Percentiles rank a stretch among this genome's conserved stretches.
Evolutionary conservation across 768 basidiomycete genomes (phyloP).

Genomic region (Pleurotus tuber-regium): DNA sequence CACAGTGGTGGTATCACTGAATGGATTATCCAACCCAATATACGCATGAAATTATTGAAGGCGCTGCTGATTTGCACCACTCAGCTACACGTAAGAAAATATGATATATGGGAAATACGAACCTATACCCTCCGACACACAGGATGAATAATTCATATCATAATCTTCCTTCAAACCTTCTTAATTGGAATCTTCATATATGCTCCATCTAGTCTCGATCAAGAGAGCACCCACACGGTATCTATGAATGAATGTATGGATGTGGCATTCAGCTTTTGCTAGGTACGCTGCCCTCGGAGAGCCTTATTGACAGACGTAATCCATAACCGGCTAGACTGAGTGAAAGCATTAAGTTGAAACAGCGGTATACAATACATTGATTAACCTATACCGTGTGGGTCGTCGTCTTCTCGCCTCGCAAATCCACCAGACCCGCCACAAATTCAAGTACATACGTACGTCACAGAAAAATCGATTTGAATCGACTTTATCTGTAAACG

Average conservation of each 20-base stretch:
- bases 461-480: neutral
- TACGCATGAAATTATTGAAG: no score
- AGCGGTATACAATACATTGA: neutral
- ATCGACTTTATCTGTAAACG: no score
- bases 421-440: neutral
- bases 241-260: no score
- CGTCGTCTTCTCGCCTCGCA: conserved; percentile 1
- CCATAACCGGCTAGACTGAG: neutral
- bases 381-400: neutral
- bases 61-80: no score
- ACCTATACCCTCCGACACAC: neutral
- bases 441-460: neutral
- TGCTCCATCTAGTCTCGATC: no score
- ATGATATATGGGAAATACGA: neutral
- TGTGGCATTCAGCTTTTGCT: neutral
- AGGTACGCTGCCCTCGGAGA: neutral
- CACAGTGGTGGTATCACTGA: no score
- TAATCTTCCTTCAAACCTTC: neutral
- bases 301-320: neutral
- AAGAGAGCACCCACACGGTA: no score
- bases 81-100: no score
- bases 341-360: neutral
- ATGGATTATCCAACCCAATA: no score
- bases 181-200: no score
- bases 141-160: neutral